A percentile compares a stretch with the other conserved stretches of the same genome.
Conservation (phyloP, 2,329 filamentous ascomycete genomes). For the Colletotrichum tabaci region DNA sequence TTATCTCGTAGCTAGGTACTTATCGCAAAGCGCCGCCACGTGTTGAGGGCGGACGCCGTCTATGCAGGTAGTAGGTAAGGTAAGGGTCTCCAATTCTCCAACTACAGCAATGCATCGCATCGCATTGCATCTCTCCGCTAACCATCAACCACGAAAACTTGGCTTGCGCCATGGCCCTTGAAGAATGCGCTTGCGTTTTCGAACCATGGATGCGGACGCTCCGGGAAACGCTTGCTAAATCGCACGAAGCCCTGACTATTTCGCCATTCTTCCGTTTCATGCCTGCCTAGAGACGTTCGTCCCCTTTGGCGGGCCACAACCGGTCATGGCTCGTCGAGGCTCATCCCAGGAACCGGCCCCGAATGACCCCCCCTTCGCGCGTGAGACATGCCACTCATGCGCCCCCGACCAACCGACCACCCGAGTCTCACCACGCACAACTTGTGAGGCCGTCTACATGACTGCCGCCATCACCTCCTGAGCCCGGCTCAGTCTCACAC, state of each 20-base stretch:
- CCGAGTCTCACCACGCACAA: slow-evolving; percentile 38
- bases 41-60: neutral
- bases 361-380: slow-evolving; percentile 34
- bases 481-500: slow-evolving; percentile 29
- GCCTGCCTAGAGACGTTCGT: neutral
- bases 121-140: neutral
- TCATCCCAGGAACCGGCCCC: slow-evolving; percentile 38
- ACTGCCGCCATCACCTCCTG: slow-evolving; percentile 28
- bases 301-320: neutral
- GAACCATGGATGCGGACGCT: neutral
- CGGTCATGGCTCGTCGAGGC: slow-evolving; percentile 23
- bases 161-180: neutral
- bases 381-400: slow-evolving; percentile 42
- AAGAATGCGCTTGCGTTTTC: neutral
- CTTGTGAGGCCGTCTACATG: slow-evolving; percentile 40
- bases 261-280: slow-evolving; percentile 27
- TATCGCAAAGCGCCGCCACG: slow-evolving; percentile 7
- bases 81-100: slow-evolving; percentile 6
- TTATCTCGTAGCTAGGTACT: neutral
- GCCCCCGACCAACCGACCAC: slow-evolving; percentile 38
- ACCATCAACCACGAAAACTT: neutral
- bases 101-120: no score
- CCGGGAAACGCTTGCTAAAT: neutral
- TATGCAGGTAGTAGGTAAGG: no score
- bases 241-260: no score